Conservation (phyloP, 768 basidiomycete species). For the Gymnopilus dilepis region DNA sequence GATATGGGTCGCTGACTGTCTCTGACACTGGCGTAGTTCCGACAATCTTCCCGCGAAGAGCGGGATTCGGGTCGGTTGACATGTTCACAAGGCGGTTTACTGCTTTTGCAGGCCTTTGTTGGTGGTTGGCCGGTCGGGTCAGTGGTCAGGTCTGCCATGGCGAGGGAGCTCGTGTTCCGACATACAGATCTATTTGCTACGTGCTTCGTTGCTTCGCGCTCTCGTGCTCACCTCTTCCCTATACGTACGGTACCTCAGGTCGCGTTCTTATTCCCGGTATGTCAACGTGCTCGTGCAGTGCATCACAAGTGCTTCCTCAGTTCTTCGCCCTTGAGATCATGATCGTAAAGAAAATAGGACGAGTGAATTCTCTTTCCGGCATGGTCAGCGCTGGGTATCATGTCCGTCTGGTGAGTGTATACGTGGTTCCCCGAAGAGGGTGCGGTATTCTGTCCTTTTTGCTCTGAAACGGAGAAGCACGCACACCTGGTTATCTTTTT, state of each 20-base stretch:
- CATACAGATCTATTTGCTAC: neutral
- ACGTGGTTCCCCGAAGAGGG: slow-evolving; percentile 6
- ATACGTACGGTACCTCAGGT: neutral
- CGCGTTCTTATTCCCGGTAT: neutral
- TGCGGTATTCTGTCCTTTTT: neutral
- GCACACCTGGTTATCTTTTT: neutral
- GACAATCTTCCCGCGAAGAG: slow-evolving; percentile 28
- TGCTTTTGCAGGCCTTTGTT: neutral
- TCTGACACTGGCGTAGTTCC: slow-evolving; percentile 16
- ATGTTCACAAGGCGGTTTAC: slow-evolving; percentile 6
- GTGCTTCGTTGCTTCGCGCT: slow-evolving; percentile 7
- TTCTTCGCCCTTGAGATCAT: neutral
- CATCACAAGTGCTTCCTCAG: neutral
- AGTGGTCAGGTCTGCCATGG: neutral
- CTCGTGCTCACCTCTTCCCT: neutral
- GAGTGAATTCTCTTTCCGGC: neutral
- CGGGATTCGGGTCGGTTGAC: slow-evolving; percentile 15
- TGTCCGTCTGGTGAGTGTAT: neutral
- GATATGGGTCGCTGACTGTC: neutral
- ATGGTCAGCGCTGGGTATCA: neutral
- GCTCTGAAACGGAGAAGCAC: neutral
- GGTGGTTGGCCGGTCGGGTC: neutral
- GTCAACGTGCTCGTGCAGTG: neutral
- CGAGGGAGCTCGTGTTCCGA: neutral
- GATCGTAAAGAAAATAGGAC: neutral